Percentiles rank a stretch among this genome's conserved stretches.
These are phyloP conservation scores for Phialemonium atrogriseum DNA, from an alignment of 2,329 filamentous ascomycete species.

Conservation along the genomic window DNA sequence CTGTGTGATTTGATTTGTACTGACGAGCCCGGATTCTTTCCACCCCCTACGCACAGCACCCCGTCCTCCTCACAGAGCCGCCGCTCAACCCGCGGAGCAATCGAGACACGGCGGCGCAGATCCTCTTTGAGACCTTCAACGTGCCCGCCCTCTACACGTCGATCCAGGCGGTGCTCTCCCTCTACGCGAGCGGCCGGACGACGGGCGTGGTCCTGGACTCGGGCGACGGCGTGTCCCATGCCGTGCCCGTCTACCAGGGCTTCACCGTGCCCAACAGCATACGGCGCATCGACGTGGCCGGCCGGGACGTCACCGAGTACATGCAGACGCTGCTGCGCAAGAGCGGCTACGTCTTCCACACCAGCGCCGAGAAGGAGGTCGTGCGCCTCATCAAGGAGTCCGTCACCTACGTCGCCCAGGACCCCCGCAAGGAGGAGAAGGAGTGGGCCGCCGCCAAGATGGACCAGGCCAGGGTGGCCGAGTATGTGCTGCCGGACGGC, in stretches of 20 bases:
- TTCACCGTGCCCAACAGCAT: slow-evolving; percentile 97
- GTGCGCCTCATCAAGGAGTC: slow-evolving; percentile 95
- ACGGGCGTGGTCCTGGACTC: slow-evolving; percentile 94
- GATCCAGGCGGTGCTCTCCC: slow-evolving; percentile 90
- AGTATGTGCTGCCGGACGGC: slow-evolving; percentile 87
- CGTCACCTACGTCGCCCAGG: slow-evolving; percentile 80
- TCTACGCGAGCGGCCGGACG: slow-evolving; percentile 92
- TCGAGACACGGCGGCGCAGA: slow-evolving; percentile 91
- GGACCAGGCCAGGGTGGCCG: slow-evolving; percentile 68
- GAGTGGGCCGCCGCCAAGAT: slow-evolving; percentile 80
- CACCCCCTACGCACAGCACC: no score
- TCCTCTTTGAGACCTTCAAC: slow-evolving; percentile 98
- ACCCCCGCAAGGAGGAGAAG: slow-evolving; percentile 91
- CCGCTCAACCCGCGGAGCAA: slow-evolving; percentile 93
- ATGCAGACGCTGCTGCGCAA: slow-evolving; percentile 86
- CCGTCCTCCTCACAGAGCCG: slow-evolving; percentile 90
- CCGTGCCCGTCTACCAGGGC: slow-evolving; percentile 94
- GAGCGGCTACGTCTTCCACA: slow-evolving; percentile 91
- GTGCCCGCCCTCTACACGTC: slow-evolving; percentile 94
- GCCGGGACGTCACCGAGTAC: slow-evolving; percentile 92
- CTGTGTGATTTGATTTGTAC: neutral
- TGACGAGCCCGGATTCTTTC: no score
- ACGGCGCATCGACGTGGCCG: slow-evolving; percentile 89
- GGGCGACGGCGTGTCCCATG: slow-evolving; percentile 93
- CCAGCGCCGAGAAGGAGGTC: slow-evolving; percentile 98